Evolutionary conservation across 441 rosid genomes (phyloP).

Genomic region (Pelargonium citronellum): DNA sequence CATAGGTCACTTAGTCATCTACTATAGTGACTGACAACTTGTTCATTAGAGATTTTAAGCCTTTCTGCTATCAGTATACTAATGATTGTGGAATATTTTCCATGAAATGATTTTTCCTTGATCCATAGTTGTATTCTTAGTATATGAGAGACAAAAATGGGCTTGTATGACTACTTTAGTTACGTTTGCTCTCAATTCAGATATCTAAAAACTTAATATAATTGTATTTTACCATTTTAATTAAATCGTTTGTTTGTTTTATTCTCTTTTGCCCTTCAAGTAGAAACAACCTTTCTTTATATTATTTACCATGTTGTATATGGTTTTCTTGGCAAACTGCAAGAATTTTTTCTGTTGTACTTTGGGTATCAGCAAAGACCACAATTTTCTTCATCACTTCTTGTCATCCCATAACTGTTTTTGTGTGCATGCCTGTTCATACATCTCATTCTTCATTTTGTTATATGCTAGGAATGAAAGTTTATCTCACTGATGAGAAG

Average conservation of each 20-base stretch:
- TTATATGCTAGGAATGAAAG: conserved; percentile 51
- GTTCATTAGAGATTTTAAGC: no score
- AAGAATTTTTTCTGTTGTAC: neutral
- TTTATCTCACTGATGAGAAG: conserved; percentile 60
- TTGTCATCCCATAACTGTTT: no score
- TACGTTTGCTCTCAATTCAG: neutral
- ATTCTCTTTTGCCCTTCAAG: neutral
- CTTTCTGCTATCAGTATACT: neutral
- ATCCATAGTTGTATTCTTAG: neutral
- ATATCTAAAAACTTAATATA: neutral
- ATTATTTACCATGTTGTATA: neutral
- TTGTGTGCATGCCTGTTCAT: no score
- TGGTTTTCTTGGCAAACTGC: neutral
- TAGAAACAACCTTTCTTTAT: no score
- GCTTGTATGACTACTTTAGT: neutral
- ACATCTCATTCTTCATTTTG: conserved; percentile 5
- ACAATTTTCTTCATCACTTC: no score
- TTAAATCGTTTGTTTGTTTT: no score
- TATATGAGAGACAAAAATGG: neutral
- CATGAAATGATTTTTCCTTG: neutral
- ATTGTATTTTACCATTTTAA: no score
- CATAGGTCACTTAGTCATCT: no score
- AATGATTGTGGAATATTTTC: neutral
- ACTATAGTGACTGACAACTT: no score
- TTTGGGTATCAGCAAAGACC: neutral